Conservation (phyloP, 2,329 filamentous ascomycete species). For the Pseudogymnoascus sp. region DNA sequence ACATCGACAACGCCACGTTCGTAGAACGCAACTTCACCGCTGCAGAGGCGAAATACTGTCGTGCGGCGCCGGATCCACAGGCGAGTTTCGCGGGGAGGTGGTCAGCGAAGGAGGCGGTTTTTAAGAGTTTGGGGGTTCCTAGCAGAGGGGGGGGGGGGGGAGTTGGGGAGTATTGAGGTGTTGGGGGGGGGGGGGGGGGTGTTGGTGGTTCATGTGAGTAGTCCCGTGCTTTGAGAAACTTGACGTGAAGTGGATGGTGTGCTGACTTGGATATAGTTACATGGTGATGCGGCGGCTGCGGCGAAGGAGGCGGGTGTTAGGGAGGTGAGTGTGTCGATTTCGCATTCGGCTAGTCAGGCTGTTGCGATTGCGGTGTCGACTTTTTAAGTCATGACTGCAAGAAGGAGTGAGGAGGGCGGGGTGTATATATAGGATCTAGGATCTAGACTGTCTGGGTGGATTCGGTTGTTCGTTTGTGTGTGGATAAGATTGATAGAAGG, state of each 20-base stretch:
- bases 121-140: constrained; percentile 86
- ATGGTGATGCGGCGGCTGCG: constrained; percentile 72
- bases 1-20: constrained; percentile 90
- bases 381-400: constrained; percentile 41
- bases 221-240: no score
- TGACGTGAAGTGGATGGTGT: no score
- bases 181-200: constrained; percentile 70
- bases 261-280: no score
- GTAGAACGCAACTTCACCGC: constrained; percentile 89
- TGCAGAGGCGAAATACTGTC: constrained; percentile 79
- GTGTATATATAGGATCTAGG: not conserved
- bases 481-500: not conserved
- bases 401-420: not conserved
- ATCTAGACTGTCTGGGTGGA: not conserved
- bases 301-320: constrained; percentile 84
- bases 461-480: not conserved
- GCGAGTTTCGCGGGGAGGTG: constrained; percentile 91
- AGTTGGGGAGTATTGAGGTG: constrained; percentile 93
- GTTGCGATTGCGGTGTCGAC: constrained; percentile 87
- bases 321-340: constrained; percentile 86
- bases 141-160: constrained; percentile 79
- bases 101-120: constrained; percentile 97
- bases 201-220: constrained; percentile 72
- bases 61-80: constrained; percentile 66
- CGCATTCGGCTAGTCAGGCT: constrained; percentile 87